A percentile compares a stretch with the other conserved stretches of the same genome.
phyloP scores from a whole-genome alignment of 495 filamentous ascomycete species.

The Neurospora sp. region DNA sequence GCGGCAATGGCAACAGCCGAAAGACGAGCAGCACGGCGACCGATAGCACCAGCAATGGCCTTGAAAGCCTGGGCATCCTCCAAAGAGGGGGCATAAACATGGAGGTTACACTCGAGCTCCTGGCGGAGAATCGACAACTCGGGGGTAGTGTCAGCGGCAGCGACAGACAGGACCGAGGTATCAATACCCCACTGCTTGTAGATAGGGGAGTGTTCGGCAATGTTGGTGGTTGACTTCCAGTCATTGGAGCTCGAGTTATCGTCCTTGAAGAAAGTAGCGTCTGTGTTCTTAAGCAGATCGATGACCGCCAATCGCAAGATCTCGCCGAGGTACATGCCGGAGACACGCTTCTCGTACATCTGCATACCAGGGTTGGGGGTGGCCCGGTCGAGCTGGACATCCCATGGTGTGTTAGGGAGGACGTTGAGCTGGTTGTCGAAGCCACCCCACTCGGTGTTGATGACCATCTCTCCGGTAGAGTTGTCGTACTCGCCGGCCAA shows the following conservation, averaged over 20 bases:
- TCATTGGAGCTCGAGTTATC: slow-evolving; percentile 55
- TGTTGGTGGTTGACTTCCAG: slow-evolving; percentile 53
- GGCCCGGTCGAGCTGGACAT: slow-evolving; percentile 63
- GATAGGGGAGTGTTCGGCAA: slow-evolving; percentile 54
- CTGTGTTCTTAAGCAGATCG: slow-evolving; percentile 50
- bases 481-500: slow-evolving; percentile 60
- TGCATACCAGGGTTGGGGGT: slow-evolving; percentile 91
- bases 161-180: slow-evolving; percentile 72
- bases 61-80: slow-evolving; percentile 81
- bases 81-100: slow-evolving; percentile 55
- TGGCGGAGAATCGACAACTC: slow-evolving; percentile 57
- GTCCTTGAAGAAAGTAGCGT: slow-evolving; percentile 57
- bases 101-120: slow-evolving; percentile 63
- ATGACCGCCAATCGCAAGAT: slow-evolving; percentile 73
- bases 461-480: slow-evolving; percentile 85
- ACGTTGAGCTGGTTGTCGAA: slow-evolving; percentile 90
- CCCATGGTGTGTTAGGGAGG: slow-evolving; percentile 78
- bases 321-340: slow-evolving; percentile 96
- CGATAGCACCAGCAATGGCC: slow-evolving; percentile 70
- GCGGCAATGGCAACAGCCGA: slow-evolving; percentile 78
- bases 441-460: slow-evolving; percentile 97
- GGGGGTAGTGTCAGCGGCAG: slow-evolving; percentile 60
- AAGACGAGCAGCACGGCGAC: slow-evolving; percentile 78
- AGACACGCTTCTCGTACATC: slow-evolving; percentile 98
- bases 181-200: slow-evolving; percentile 82